phyloP scores from a whole-genome alignment of 1,284 basidiomycete genomes.

The Ceratobasidium theobromae region DNA sequence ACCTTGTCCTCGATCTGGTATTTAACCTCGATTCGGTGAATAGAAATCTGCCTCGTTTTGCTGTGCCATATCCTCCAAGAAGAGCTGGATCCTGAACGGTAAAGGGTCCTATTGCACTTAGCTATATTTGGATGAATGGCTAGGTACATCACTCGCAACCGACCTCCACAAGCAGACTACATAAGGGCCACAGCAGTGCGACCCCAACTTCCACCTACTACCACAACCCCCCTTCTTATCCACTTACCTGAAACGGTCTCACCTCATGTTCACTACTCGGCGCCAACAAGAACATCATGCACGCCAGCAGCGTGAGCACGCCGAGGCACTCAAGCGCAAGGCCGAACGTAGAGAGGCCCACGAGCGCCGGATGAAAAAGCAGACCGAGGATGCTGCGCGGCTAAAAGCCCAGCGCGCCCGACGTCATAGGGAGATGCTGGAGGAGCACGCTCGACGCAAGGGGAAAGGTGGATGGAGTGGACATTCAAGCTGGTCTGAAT shows the following conservation, averaged over 20 bases:
- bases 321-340: slow-evolving; percentile 24
- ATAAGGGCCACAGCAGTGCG: too few species aligned
- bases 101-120: too few species aligned
- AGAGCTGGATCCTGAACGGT: too few species aligned
- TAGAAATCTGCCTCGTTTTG: too few species aligned
- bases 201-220: not conserved
- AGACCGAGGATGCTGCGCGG: slow-evolving; percentile 17
- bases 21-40: too few species aligned
- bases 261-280: not conserved
- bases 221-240: not conserved
- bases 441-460: not conserved
- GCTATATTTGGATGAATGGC: too few species aligned
- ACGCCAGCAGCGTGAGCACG: slow-evolving; percentile 22
- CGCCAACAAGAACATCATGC: not conserved
- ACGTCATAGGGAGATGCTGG: not conserved
- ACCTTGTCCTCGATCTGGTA: too few species aligned
- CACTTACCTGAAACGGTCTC: not conserved
- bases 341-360: slow-evolving; percentile 18
- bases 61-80: too few species aligned
- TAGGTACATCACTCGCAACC: too few species aligned
- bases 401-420: slow-evolving; percentile 13
- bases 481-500: not conserved
- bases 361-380: slow-evolving; percentile 11
- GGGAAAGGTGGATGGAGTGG: not conserved
- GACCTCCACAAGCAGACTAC: too few species aligned